Evolutionary conservation across 2,329 filamentous ascomycete species (phyloP).

Genomic region (Saccharata proteae): DNA sequence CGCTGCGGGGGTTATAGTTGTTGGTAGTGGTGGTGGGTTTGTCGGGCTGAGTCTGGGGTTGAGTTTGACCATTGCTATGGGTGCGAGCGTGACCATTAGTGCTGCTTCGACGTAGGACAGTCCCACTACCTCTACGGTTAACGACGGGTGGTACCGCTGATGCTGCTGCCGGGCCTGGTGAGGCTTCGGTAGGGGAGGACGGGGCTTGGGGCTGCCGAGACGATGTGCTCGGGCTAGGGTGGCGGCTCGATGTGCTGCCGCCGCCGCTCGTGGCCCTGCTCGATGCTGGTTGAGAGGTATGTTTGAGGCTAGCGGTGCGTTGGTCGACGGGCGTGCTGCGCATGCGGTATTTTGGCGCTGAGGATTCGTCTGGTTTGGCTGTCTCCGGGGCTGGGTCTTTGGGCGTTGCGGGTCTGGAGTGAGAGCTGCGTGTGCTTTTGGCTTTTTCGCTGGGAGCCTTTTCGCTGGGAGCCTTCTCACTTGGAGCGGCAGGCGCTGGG

Average conservation of each 20-base stretch:
- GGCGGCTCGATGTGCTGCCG: not conserved
- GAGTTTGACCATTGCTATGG: slow-evolving; percentile 2
- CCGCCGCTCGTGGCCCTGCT: slow-evolving; percentile 1
- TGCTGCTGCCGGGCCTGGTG: no score
- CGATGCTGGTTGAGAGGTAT: slow-evolving; percentile 1
- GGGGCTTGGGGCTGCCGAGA: not conserved
- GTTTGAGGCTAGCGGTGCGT: slow-evolving; percentile 4
- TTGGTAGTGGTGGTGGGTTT: no score
- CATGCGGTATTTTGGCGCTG: slow-evolving; percentile 6
- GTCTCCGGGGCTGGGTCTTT: not conserved
- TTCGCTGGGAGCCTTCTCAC: slow-evolving; percentile 2
- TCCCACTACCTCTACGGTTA: no score
- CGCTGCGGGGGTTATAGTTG: no score
- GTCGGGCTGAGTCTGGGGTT: no score
- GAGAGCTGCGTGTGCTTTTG: no score
- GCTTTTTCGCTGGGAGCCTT: slow-evolving; percentile 1
- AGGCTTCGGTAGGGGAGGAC: no score
- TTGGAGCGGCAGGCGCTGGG: slow-evolving; percentile 3
- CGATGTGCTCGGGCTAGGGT: slow-evolving; percentile 2
- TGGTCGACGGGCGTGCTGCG: slow-evolving; percentile 5
- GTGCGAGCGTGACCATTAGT: not conserved
- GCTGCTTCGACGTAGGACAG: no score
- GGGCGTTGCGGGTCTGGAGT: slow-evolving; percentile 2
- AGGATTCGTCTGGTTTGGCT: slow-evolving; percentile 2
- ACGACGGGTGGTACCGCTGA: no score